Percentiles rank a stretch among this genome's conserved stretches.
Evolutionary conservation across 345 rosid species (phyloP).

Genomic region (Ricinus communis): DNA sequence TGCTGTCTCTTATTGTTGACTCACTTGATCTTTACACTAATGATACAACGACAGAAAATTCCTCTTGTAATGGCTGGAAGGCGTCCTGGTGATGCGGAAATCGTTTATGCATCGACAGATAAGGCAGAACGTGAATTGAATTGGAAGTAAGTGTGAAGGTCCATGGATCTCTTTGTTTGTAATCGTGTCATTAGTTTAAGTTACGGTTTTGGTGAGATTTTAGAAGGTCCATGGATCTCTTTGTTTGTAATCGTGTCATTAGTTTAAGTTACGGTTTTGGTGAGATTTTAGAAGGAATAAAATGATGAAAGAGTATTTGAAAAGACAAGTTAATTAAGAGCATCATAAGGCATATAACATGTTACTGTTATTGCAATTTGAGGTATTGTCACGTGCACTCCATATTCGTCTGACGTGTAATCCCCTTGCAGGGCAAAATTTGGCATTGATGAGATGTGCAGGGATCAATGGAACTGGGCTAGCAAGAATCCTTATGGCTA

Average conservation of each 20-base stretch:
- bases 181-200: not conserved
- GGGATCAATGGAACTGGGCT: conserved; percentile 96
- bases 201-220: not conserved
- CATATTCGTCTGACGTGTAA: not conserved
- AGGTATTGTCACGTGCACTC: not conserved
- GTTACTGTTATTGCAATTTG: not conserved
- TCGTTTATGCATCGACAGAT: conserved; percentile 79
- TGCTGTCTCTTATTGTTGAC: too few species aligned
- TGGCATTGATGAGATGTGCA: conserved; percentile 88
- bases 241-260: not conserved
- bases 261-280: not conserved
- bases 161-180: not conserved
- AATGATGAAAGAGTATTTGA: not conserved
- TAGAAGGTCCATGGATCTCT: not conserved
- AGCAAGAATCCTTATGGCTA: conserved; percentile 92
- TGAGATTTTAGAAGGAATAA: not conserved
- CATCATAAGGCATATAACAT: not conserved
- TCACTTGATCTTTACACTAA: not conserved
- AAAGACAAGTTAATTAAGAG: not conserved
- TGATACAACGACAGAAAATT: conserved; percentile 54
- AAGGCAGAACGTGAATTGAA: conserved; percentile 74
- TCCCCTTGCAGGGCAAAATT: conserved; percentile 63
- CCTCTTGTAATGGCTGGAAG: conserved; percentile 71
- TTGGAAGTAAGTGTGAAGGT: conserved; percentile 74
- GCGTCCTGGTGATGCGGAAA: conserved; percentile 85